phyloP scores from a whole-genome alignment of 176 grass and related monocot genomes.

The Tillandsia leiboldiana region DNA sequence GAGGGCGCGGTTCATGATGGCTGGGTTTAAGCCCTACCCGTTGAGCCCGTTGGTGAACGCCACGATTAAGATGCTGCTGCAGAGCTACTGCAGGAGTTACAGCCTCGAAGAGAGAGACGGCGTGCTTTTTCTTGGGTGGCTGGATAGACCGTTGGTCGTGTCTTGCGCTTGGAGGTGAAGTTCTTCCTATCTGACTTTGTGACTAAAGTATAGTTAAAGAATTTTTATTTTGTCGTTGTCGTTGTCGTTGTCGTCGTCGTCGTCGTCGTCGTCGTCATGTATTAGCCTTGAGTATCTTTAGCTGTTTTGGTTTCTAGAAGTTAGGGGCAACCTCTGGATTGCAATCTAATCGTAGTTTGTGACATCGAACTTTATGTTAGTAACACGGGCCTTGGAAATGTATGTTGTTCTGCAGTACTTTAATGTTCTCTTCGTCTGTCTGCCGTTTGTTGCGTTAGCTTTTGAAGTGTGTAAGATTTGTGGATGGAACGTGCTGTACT shows the following conservation, averaged over 20 bases:
- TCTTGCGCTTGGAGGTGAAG: slow-evolving; percentile 85
- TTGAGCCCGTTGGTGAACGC: slow-evolving; percentile 72
- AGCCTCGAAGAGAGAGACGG: slow-evolving; percentile 71
- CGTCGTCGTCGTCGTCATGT: background rate
- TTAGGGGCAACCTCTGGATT: slow-evolving; percentile 4
- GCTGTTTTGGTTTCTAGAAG: background rate
- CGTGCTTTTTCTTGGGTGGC: slow-evolving; percentile 85
- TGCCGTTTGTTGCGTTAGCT: background rate
- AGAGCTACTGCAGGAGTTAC: slow-evolving; percentile 74
- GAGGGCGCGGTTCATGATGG: slow-evolving; percentile 76
- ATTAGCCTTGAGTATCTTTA: background rate
- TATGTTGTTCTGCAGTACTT: background rate
- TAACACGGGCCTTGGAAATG: background rate
- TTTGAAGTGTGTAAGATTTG: background rate
- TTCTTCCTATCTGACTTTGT: slow-evolving; percentile 14
- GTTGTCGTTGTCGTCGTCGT: background rate
- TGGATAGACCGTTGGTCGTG: slow-evolving; percentile 56
- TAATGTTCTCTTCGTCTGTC: background rate
- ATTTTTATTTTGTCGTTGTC: background rate
- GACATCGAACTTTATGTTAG: background rate
- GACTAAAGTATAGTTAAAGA: background rate
- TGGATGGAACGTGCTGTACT: too few relatives aligned
- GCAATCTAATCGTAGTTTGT: background rate
- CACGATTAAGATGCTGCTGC: slow-evolving; percentile 71
- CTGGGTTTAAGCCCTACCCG: slow-evolving; percentile 64